phyloP scores from a whole-genome alignment of 2,329 filamentous ascomycete species.

The Colletotrichum tanaceti region DNA sequence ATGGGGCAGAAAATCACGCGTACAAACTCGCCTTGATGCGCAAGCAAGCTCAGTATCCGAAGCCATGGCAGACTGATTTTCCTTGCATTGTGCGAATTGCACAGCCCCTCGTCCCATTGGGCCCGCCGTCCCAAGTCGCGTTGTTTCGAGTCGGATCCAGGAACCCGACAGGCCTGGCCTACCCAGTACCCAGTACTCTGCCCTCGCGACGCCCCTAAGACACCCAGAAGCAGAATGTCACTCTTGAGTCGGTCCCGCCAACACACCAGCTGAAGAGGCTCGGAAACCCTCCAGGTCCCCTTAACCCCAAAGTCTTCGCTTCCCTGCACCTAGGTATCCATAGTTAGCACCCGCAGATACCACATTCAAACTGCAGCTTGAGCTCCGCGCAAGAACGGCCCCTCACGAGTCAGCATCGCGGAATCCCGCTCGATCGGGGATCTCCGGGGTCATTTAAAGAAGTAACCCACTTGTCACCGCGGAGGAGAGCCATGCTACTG shows the following conservation, averaged over 20 bases:
- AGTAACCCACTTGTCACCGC: not conserved
- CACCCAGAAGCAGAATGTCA: slow-evolving; percentile 14
- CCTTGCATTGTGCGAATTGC: slow-evolving; percentile 6
- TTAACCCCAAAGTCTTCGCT: not conserved
- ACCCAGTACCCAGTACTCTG: not conserved
- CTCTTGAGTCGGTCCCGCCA: slow-evolving; percentile 1
- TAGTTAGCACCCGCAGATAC: slow-evolving; percentile 4
- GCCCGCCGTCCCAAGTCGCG: slow-evolving; percentile 52
- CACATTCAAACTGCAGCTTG: slow-evolving; percentile 10
- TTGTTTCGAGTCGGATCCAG: slow-evolving; percentile 45
- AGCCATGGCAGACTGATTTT: not conserved
- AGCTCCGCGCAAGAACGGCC: slow-evolving; percentile 4
- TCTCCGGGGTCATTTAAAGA: not conserved
- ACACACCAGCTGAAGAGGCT: not conserved
- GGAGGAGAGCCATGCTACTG: no score
- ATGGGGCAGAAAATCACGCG: not conserved
- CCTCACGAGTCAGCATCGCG: slow-evolving; percentile 10
- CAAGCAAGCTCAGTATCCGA: not conserved
- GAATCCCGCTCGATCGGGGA: not conserved
- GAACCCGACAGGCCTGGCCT: slow-evolving; percentile 10
- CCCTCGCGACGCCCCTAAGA: not conserved
- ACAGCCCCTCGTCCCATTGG: slow-evolving; percentile 44
- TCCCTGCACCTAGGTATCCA: not conserved
- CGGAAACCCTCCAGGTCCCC: not conserved
- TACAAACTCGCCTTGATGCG: not conserved